phyloP scores from a whole-genome alignment of 2,329 filamentous ascomycete genomes.

The Ophiostoma perfectum region DNA sequence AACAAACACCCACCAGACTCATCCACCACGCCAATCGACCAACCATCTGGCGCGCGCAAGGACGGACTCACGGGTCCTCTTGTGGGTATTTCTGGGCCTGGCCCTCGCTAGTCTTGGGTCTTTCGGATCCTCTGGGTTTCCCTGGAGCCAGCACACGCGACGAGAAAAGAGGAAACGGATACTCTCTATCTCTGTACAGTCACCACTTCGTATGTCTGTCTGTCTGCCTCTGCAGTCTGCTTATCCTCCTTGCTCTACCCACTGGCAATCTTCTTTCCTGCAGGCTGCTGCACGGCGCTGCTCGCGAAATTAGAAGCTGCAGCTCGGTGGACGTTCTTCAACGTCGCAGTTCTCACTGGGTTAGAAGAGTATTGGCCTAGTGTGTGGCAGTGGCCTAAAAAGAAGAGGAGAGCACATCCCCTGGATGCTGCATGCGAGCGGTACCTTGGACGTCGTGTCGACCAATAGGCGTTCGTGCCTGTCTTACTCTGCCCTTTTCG shows the following conservation, averaged over 20 bases:
- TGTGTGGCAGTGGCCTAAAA: no score
- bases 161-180: no score
- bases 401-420: neutral
- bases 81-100: neutral
- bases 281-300: constrained; percentile 18
- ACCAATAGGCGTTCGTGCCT: neutral
- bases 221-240: no score
- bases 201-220: no score
- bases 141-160: neutral
- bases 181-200: no score
- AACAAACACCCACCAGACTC: neutral
- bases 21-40: neutral
- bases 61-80: neutral
- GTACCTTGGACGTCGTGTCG: neutral
- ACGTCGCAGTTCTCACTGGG: neutral
- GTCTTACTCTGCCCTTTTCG: neutral
- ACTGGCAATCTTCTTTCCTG: constrained; percentile 12
- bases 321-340: constrained; percentile 8
- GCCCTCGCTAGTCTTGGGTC: neutral
- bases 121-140: neutral
- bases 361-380: constrained; percentile 12
- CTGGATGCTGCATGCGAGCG: neutral
- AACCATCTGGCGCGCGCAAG: neutral
- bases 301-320: constrained; percentile 21
- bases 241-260: constrained; percentile 1